Evolutionary conservation across 495 filamentous ascomycete species (phyloP).

Genomic region (Neurospora intermedia): DNA sequence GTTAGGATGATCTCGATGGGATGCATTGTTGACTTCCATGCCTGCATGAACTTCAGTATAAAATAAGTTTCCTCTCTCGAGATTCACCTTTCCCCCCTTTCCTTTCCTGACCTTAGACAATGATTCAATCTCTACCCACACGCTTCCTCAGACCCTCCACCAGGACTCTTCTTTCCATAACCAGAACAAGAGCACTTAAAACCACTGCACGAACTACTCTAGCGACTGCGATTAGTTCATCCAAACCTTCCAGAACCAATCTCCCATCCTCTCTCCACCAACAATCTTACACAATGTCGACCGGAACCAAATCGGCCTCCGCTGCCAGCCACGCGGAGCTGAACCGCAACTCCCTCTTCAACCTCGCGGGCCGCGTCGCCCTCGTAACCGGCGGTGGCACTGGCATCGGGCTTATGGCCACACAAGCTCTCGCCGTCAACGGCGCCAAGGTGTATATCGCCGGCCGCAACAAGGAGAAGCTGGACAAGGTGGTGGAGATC

Average conservation of each 20-base stretch:
- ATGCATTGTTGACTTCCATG: neutral
- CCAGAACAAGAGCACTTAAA: slow-evolving; percentile 1
- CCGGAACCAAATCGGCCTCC: slow-evolving; percentile 22
- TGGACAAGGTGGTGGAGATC: slow-evolving; percentile 17
- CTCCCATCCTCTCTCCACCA: neutral
- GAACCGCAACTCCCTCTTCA: slow-evolving; percentile 46
- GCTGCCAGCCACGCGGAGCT: slow-evolving; percentile 32
- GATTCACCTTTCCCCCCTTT: neutral
- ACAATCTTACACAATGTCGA: slow-evolving; percentile 31
- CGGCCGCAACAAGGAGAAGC: slow-evolving; percentile 47
- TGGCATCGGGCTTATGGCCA: slow-evolving; percentile 64
- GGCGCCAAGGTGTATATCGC: slow-evolving; percentile 79
- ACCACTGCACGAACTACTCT: neutral
- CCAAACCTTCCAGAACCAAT: neutral
- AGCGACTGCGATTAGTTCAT: neutral
- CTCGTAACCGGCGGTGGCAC: slow-evolving; percentile 49
- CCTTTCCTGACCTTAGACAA: neutral
- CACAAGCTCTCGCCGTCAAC: slow-evolving; percentile 66
- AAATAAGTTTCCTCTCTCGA: neutral
- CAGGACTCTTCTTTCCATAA: slow-evolving; percentile 1
- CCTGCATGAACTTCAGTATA: neutral
- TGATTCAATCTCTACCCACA: neutral
- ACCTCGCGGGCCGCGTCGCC: slow-evolving; percentile 50
- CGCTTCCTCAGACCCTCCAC: neutral
- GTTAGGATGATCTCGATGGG: neutral